Evolutionary conservation across 2,329 filamentous ascomycete species (phyloP).

Genomic region (Colletotrichum sp.): DNA sequence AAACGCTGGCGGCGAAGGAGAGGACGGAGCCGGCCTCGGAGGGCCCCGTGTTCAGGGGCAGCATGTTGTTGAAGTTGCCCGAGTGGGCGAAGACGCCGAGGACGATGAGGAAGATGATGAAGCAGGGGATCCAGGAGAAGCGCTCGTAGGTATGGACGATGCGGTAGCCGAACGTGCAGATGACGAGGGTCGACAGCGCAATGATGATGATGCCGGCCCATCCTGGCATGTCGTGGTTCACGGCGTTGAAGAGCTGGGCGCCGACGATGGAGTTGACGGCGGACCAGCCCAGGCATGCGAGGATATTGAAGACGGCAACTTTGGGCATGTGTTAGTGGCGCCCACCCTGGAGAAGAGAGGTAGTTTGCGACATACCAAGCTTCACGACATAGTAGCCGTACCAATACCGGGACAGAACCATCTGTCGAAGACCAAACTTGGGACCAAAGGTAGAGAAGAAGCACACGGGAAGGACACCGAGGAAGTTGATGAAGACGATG

Average conservation of each 20-base stretch:
- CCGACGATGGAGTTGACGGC: conserved; percentile 82
- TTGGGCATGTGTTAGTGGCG: conserved; percentile 15
- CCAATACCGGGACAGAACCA: conserved; percentile 80
- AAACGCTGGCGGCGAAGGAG: conserved; percentile 70
- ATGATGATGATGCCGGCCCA: conserved; percentile 79
- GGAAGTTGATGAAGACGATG: conserved; percentile 76
- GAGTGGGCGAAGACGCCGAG: conserved; percentile 72
- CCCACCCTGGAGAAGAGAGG: background rate
- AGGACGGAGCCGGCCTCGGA: conserved; percentile 67
- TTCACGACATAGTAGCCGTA: conserved; percentile 77
- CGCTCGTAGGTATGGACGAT: conserved; percentile 80
- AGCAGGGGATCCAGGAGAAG: conserved; percentile 75
- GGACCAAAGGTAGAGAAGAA: conserved; percentile 82
- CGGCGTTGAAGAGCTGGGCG: conserved; percentile 76
- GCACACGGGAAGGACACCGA: conserved; percentile 74
- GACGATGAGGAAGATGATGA: conserved; percentile 75
- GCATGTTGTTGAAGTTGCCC: conserved; percentile 63
- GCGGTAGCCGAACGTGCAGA: conserved; percentile 79
- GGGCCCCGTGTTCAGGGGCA: conserved; percentile 62
- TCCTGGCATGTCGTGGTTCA: conserved; percentile 72
- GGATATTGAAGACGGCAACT: conserved; percentile 73
- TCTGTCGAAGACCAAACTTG: conserved; percentile 76
- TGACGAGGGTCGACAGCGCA: conserved; percentile 71
- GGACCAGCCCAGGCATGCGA: conserved; percentile 77
- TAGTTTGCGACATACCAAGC: conserved; percentile 53